Base-by-base conservation (phyloP, 306 rosid genomes). In the Castanospermum australe region DNA sequence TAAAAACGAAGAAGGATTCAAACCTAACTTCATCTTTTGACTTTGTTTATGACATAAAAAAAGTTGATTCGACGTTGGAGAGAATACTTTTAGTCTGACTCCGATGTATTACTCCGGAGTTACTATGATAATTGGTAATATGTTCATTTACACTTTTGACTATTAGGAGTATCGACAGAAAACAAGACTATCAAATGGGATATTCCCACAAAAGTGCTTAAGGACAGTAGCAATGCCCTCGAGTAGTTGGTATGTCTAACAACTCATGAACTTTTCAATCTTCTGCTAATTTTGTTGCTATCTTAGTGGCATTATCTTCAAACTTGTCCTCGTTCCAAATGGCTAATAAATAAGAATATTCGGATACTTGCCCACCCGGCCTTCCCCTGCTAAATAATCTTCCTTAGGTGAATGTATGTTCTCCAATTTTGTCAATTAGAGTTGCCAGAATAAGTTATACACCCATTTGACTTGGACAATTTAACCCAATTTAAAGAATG, bases 1-100 rank as follows among this genome's bases (percentile, higher is more conserved):
- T 75, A 76, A 84, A 41, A 80, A 81, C 77, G 54, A 84, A 76
- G 45, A 55, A 77, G 89, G 77, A 73, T 88, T 87, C 92, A 79
- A 84, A 90, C 88, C 87, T 82, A 82, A 73, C 73, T 61, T 78
- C 75, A 14, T 73, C 60, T 84, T 81, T 89, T 86, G 93, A 88
- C 88, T 80, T 84, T 69, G 17, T 71, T 71, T 61, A 75, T 79
- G 57, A 75, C 82, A 85, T 9, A 22, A 33, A 52, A 79, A 83
- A 64, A 45, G 55, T 66, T 67, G 81, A 81, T 78, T 78, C 76
- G 13, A 66, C 63, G 71, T n/a, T 24, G 30, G 51, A n/a, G 74
- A 64, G 62, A 83, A 74, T 39, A 36, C 64, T 66, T 72, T 52
- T 12, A 47, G 64, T 76, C 60, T 24, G 6, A n/a, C n/a, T n/a